Conservation (phyloP, 1,284 basidiomycete genomes). For the Malassezia nana region DNA sequence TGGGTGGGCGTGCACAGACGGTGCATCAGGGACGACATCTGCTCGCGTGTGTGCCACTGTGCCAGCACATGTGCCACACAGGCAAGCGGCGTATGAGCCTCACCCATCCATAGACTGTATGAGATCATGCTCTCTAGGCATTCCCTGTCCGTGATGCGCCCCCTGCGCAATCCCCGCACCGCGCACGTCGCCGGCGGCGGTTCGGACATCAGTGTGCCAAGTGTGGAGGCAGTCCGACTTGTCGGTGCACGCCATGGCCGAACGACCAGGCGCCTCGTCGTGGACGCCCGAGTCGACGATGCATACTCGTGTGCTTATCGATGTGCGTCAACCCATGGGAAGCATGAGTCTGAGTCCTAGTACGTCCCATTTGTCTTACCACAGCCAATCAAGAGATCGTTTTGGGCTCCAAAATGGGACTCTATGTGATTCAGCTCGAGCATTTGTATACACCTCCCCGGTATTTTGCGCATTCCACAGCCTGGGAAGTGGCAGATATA, state of each 20-base stretch:
- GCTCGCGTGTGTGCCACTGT: not conserved
- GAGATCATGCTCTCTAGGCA: not conserved
- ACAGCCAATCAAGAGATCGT: constrained; percentile 45
- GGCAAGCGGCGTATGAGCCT: constrained; percentile 15
- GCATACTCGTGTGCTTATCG: constrained; percentile 8
- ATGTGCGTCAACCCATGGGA: constrained; percentile 35
- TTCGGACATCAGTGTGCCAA: not conserved
- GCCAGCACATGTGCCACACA: constrained; percentile 1
- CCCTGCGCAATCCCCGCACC: not conserved
- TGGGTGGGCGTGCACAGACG: constrained; percentile 9
- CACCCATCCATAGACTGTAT: constrained; percentile 13
- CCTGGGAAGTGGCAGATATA: constrained; percentile 85
- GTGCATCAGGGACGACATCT: not conserved
- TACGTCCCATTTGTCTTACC: constrained; percentile 1
- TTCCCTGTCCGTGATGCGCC: not conserved
- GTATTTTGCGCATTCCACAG: constrained; percentile 86
- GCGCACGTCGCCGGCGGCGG: not conserved
- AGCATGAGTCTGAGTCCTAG: constrained; percentile 45
- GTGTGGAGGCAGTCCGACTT: constrained; percentile 1
- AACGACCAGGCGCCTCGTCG: not conserved
- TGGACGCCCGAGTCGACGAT: constrained; percentile 7
- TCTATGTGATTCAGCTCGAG: constrained; percentile 92
- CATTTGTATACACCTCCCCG: constrained; percentile 76
- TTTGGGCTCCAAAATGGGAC: constrained; percentile 60
- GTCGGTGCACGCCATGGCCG: not conserved